Conservation (phyloP, 2,329 filamentous ascomycete species). For the Ramichloridium luteum region DNA sequence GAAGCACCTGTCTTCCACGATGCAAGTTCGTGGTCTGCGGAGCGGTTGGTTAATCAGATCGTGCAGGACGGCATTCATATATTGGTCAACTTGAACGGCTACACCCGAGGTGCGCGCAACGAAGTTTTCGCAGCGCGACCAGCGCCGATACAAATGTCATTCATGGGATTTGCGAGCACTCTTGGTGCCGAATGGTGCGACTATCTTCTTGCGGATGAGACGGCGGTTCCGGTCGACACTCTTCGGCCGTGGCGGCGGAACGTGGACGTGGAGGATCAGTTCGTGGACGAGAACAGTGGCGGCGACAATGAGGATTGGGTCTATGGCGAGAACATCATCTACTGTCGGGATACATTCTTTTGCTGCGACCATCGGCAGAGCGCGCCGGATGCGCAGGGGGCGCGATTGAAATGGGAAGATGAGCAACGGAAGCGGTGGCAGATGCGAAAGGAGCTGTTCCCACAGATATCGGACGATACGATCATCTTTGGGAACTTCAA, state of each 20-base stretch:
- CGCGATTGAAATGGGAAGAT: slow-evolving; percentile 62
- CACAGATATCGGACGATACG: slow-evolving; percentile 63
- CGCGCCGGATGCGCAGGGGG: slow-evolving; percentile 58
- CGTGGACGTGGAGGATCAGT: slow-evolving; percentile 55
- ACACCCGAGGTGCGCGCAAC: slow-evolving; percentile 91
- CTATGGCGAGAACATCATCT: slow-evolving; percentile 94
- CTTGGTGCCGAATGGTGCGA: slow-evolving; percentile 97
- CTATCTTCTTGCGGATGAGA: slow-evolving; percentile 83
- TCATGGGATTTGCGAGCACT: slow-evolving; percentile 97
- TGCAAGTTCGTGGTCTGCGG: slow-evolving; percentile 73
- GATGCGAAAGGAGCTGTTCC: slow-evolving; percentile 90
- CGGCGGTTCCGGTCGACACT: slow-evolving; percentile 70
- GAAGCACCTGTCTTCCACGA: slow-evolving; percentile 88
- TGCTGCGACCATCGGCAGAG: slow-evolving; percentile 95
- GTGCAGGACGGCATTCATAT: slow-evolving; percentile 83
- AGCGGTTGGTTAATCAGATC: slow-evolving; percentile 76
- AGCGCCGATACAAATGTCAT: slow-evolving; percentile 96
- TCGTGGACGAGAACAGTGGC: slow-evolving; percentile 52
- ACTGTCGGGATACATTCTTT: slow-evolving; percentile 90
- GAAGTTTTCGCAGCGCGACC: slow-evolving; percentile 93
- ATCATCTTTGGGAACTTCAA: slow-evolving; percentile 98
- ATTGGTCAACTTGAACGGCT: slow-evolving; percentile 93
- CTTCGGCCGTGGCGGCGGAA: slow-evolving; percentile 70
- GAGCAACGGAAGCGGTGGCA: slow-evolving; percentile 74
- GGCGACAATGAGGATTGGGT: slow-evolving; percentile 65